phyloP scores from a whole-genome alignment of 306 rosid species.

The Cucurbita ficifolia region DNA sequence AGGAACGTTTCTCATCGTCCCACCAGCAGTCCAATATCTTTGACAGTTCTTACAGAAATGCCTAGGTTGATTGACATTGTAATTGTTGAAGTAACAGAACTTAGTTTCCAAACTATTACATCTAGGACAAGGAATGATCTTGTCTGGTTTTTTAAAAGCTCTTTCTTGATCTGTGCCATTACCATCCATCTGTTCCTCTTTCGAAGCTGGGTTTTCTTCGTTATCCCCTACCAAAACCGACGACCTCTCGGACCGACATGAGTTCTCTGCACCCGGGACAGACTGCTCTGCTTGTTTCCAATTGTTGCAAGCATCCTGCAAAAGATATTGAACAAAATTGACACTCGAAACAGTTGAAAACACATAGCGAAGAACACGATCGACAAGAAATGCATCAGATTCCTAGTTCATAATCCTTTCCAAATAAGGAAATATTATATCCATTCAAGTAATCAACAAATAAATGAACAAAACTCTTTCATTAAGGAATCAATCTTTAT shows the following conservation, averaged over 20 bases:
- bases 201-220: conserved; percentile 8
- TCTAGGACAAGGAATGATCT: conserved; percentile 59
- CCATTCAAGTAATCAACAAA: background rate
- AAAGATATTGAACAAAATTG: conserved; percentile 3
- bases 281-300: conserved; percentile 18
- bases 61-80: conserved; percentile 73
- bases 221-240: conserved; percentile 13
- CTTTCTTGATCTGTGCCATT: conserved; percentile 27
- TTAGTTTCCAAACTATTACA: conserved; percentile 60
- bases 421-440: background rate
- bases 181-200: conserved; percentile 14
- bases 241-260: conserved; percentile 15
- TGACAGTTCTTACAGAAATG: conserved; percentile 75
- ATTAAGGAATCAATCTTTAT: background rate
- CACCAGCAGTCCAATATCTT: conserved; percentile 82
- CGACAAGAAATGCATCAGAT: background rate
- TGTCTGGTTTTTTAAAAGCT: conserved; percentile 55
- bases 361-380: background rate
- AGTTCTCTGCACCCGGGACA: conserved; percentile 13
- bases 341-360: background rate
- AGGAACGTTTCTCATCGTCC: conserved; percentile 62
- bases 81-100: conserved; percentile 71
- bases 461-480: background rate
- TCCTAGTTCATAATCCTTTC: background rate
- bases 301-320: conserved; percentile 31